Base-by-base conservation (phyloP, 192 early-diverging fungal species). In the Entophlyctis luteolus region DNA sequence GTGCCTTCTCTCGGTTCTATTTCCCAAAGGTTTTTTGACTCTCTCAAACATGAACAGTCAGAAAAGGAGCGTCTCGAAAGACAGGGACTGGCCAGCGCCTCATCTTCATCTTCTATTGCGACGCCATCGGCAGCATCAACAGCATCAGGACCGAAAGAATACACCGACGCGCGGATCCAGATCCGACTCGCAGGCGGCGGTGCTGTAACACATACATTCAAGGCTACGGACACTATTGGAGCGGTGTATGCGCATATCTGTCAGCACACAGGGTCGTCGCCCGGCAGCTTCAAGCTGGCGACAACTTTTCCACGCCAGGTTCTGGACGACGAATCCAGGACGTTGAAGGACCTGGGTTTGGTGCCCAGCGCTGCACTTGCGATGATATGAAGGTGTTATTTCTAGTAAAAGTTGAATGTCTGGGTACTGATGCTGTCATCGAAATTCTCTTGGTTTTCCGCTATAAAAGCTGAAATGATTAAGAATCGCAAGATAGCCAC, bases 231-330 rank as follows among this genome's bases (percentile, higher is more conserved):
- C 49, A 78, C 79, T 23, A 62, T 93, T 22, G 70, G 77, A 27
- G 70, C 60, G 8, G 90, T 93, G 0, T 84, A 86, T 49, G 76
- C 78, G 1, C 85, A 81, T 74, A 55, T 92, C 23, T 62, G 79
- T 0, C 37, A 60, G 2, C 75, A 85, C 18, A 70, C 79, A 4
- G 39, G 47, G 6, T 32, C n/a, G 3, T 34, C 66, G 1, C 57
- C 68, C 20, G 77, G 60, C 2, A 53, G 63, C 2, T 89, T 90
- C 69, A 87, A 85, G 56, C 70, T 93, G n/a, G 70, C 79, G 46
- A 82, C 81, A 12, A 86, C 87, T 2, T 93, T 90, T 67, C 90
- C 90, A 3, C 79, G 87, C 39, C 88, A 90, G 73, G 77, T 83
- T 20, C 78, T 90, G n/a, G 76, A 78, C 0, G 82, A 89, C 39